A percentile compares a stretch with the other conserved stretches of the same genome.
Conservation (phyloP, 129 eudicot genomes). For the Artemisia argyi region DNA sequence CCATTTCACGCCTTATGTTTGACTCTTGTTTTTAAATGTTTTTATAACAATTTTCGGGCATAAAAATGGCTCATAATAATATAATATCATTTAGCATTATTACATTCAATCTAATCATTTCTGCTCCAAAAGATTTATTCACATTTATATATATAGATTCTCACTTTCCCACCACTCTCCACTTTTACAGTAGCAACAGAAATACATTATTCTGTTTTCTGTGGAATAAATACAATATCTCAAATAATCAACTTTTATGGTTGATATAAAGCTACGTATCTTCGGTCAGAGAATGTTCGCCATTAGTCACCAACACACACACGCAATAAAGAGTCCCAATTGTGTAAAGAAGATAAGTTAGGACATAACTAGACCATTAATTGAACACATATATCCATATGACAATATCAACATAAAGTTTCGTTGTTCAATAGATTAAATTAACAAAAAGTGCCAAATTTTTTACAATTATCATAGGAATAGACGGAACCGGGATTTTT, state of each 20-base stretch:
- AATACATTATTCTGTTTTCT: constrained; percentile 10
- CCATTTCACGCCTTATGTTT: too few species aligned
- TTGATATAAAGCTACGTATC: constrained; percentile 23
- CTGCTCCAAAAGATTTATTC: constrained; percentile 13
- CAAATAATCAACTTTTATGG: not conserved
- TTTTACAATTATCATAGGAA: too few species aligned
- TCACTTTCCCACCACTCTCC: not conserved
- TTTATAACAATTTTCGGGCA: too few species aligned
- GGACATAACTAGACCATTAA: not conserved
- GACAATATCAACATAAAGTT: not conserved
- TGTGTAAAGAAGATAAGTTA: not conserved
- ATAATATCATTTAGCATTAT: not conserved
- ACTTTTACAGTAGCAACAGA: not conserved
- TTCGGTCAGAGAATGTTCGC: constrained; percentile 3
- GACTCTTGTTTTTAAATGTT: too few species aligned
- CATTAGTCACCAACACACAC: constrained; percentile 1
- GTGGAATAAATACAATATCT: constrained; percentile 4
- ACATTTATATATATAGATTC: not conserved
- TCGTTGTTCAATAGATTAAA: not conserved
- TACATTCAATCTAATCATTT: constrained; percentile 10
- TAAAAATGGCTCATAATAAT: too few species aligned
- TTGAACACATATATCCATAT: not conserved
- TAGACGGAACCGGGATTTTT: too few species aligned
- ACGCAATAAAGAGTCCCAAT: not conserved
- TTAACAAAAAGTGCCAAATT: not conserved